Base-by-base conservation (phyloP, 2,329 filamentous ascomycete genomes). In the Fusarium sp. region DNA sequence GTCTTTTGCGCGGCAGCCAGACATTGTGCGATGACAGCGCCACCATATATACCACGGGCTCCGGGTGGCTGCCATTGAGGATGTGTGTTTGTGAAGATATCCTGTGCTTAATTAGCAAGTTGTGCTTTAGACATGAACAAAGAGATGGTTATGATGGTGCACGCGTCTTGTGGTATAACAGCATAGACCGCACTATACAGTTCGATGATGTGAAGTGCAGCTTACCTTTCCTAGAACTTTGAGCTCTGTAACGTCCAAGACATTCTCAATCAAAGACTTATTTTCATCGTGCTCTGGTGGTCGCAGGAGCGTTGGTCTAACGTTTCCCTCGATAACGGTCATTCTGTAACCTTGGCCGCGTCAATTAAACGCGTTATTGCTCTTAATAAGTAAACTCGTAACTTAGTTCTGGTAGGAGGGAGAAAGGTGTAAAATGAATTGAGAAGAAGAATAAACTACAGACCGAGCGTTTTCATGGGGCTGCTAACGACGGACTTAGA, bases 81-180 rank as follows among this genome's bases (percentile, higher is more conserved):
- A 40, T 94, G 92, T 4, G 94, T 93, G 80, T 99, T 99, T 58
- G 96, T 98, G 84, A 96, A 99, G 73, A 98, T 91, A 79, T 97
- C 92, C 91, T 93, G 66, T 11, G 13, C 16, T 44, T 41, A 14
- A 20, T 61, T 25, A 62, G 69, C 27, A 34, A 41, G 16, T 20
- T 52, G 27, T 46, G 13, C 18, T 42, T 25, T n/a, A 16, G 42
- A 45, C 6, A 48, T 20, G 29, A 22, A 27, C 46, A 37, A 37
- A 24, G 20, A 16, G 22, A 34, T 40, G 34, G 47, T 25, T 60
- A 16, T 24, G 37, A 30, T 32, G 37, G 27, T 56, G 30, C 27
- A 54, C 14, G 44, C 47, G 37, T 37, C 25, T 47, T 47, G 30
- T 47, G 25, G 25, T 27, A 24, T 45, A 24, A 32, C 24, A 14